Conservation (phyloP, 1,284 basidiomycete species). For the Takashimella tepidaria region DNA sequence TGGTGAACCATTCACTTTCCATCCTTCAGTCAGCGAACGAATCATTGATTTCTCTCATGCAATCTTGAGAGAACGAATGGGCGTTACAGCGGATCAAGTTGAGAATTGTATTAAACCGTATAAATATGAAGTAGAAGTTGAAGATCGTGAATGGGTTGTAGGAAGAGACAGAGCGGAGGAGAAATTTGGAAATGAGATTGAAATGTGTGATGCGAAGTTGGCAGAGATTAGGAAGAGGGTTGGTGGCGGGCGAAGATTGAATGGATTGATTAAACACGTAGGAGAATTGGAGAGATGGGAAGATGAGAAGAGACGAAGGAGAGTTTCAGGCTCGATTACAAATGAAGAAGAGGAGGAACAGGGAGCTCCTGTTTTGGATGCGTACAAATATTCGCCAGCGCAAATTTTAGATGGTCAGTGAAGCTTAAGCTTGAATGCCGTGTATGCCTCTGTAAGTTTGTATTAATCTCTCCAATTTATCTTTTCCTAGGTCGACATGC, state of each 20-base stretch:
- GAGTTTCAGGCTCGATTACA: conserved; percentile 27
- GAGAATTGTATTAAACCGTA: conserved; percentile 99
- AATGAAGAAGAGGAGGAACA: conserved; percentile 48
- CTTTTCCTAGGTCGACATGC: conserved; percentile 75
- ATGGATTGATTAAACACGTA: conserved; percentile 74
- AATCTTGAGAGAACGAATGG: conserved; percentile 86
- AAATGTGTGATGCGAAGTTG: conserved; percentile 78
- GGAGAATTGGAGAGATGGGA: conserved; percentile 75
- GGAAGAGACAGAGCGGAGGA: conserved; percentile 70
- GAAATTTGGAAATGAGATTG: conserved; percentile 76
- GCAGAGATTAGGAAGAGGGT: conserved; percentile 78
- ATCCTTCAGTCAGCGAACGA: conserved; percentile 79
- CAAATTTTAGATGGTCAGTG: conserved; percentile 79
- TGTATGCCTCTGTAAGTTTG: not conserved
- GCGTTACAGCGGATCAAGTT: conserved; percentile 92
- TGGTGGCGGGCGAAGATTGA: conserved; percentile 75
- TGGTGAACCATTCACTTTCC: conserved; percentile 87
- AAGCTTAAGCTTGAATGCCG: conserved; percentile 1
- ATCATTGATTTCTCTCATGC: conserved; percentile 86
- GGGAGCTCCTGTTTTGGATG: conserved; percentile 54
- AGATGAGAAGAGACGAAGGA: conserved; percentile 55
- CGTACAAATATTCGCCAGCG: conserved; percentile 85
- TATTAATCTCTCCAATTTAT: conserved; percentile 1
- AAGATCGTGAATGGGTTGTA: conserved; percentile 82
- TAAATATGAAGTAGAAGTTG: conserved; percentile 85